phyloP scores from a whole-genome alignment of 2,329 filamentous ascomycete genomes.

The Penicillium sp. region DNA sequence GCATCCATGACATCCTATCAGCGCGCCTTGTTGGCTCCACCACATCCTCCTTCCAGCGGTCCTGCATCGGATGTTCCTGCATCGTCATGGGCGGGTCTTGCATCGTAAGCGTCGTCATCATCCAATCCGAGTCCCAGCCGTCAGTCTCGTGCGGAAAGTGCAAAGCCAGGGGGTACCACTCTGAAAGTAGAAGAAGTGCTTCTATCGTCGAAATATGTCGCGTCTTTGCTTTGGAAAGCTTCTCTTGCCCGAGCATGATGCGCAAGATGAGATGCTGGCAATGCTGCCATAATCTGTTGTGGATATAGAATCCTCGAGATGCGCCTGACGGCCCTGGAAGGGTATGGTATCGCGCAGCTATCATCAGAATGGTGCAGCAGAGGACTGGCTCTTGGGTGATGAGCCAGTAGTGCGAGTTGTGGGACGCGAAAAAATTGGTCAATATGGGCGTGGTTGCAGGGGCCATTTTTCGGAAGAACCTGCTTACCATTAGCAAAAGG shows the following conservation, averaged over 20 bases:
- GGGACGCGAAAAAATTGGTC: constrained; percentile 52
- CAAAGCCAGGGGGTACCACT: constrained; percentile 59
- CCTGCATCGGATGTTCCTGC: constrained; percentile 36
- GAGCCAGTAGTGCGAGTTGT: constrained; percentile 52
- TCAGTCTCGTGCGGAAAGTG: constrained; percentile 58
- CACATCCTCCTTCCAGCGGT: constrained; percentile 57
- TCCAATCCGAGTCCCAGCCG: constrained; percentile 59
- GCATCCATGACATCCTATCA: constrained; percentile 64
- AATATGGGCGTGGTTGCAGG: constrained; percentile 53
- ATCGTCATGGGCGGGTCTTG: constrained; percentile 41
- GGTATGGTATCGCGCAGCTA: constrained; percentile 55
- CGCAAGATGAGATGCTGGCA: constrained; percentile 57
- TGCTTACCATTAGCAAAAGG: constrained; percentile 22
- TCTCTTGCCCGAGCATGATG: constrained; percentile 58
- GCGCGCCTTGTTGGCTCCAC: constrained; percentile 57
- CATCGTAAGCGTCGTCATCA: constrained; percentile 48
- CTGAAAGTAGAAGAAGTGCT: constrained; percentile 56
- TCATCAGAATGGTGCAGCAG: constrained; percentile 57
- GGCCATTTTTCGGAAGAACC: constrained; percentile 54
- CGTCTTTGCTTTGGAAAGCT: constrained; percentile 53
- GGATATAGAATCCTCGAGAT: constrained; percentile 55
- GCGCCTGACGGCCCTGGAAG: constrained; percentile 45
- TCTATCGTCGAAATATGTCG: constrained; percentile 57
- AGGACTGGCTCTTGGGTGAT: constrained; percentile 58
- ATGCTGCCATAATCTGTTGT: constrained; percentile 58